Evolutionary conservation across 139 green algal genomes (phyloP), one percentile per base, ranked within the genome.

Genomic region (Monoraphidium neglectum): DNA sequence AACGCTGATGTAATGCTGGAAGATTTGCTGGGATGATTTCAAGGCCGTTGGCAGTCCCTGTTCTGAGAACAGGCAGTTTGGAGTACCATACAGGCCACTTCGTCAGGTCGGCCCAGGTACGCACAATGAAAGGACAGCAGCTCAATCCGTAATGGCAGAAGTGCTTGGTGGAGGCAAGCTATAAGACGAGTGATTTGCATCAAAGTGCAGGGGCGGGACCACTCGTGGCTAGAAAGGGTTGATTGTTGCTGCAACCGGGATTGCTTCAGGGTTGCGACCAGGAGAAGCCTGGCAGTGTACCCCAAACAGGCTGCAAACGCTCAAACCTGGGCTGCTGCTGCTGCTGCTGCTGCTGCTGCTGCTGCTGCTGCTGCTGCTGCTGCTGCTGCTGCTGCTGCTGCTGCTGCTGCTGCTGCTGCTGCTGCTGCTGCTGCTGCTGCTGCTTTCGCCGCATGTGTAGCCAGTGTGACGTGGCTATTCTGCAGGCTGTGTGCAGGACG

Each of bases 211-310:
- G n/a, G n/a, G n/a, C n/a, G n/a, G n/a, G n/a, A n/a, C n/a, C n/a
- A n/a, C n/a, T n/a, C n/a, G n/a, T n/a, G n/a, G n/a, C n/a, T n/a
- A n/a, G n/a, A n/a, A n/a, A 1, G 60, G 36, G 18, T 66, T 49
- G 15, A 24, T 30, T n/a, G 59, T 36, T 35, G 49, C 47, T 15
- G 6, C 10, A 30, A 60, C 38, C 33, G 64, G 49, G 26, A 63
- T 47, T 30, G 38, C n/a, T 51, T 51, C 24, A 21, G 49, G 16
- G 64, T 47, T 8, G 68, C 47, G 6, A 24, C 38, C 33, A 69
- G 70, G n/a, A n/a, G 40, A 77, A 23, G 24, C 51, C 24, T n/a
- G 49, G 37, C 70, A 77, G 56, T 47, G 72, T 72, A 43, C n/a
- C 63, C 32, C 26, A 51, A 21, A 32, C 47, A 21, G 43, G 61